Evolutionary conservation across 495 filamentous ascomycete genomes (phyloP).

Genomic region (Xylaria venustula): DNA sequence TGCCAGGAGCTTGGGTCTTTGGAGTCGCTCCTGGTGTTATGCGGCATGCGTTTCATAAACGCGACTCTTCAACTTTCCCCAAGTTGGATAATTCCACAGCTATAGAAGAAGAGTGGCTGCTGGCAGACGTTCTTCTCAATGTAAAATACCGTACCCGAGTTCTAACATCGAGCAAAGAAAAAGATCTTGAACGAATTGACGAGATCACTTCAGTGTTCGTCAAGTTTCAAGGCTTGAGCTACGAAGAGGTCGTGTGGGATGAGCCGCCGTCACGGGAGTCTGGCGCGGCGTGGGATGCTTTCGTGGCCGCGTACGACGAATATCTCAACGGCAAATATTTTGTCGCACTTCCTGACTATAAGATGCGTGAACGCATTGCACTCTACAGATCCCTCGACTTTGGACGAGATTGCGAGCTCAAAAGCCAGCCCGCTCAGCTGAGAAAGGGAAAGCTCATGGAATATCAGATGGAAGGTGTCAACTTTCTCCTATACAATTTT

Average conservation of each 20-base stretch:
- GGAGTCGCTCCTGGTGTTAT: constrained; percentile 63
- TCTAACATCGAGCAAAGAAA: constrained; percentile 49
- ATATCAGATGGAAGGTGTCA: constrained; percentile 91
- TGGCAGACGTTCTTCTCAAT: constrained; percentile 84
- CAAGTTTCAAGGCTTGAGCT: constrained; percentile 94
- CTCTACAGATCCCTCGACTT: constrained; percentile 65
- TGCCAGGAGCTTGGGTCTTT: constrained; percentile 85
- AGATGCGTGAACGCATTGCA: constrained; percentile 60
- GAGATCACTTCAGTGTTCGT: constrained; percentile 71
- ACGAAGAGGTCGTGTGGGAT: constrained; percentile 92
- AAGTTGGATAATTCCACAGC: constrained; percentile 75
- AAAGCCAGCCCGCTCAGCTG: constrained; percentile 71
- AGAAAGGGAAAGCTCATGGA: constrained; percentile 81
- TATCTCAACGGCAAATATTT: constrained; percentile 76
- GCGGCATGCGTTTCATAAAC: constrained; percentile 72
- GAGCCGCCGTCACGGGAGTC: constrained; percentile 68
- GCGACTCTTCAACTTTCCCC: constrained; percentile 58
- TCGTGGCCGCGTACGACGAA: constrained; percentile 77
- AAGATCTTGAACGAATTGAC: constrained; percentile 65
- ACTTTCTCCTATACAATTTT: constrained; percentile 97
- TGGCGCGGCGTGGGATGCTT: constrained; percentile 73
- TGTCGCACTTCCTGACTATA: constrained; percentile 46
- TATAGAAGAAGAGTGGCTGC: constrained; percentile 77
- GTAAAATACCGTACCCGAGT: constrained; percentile 57
- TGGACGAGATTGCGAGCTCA: constrained; percentile 59